Conservation (phyloP, 2,329 filamentous ascomycete species). For the Biscogniauxia sp. region DNA sequence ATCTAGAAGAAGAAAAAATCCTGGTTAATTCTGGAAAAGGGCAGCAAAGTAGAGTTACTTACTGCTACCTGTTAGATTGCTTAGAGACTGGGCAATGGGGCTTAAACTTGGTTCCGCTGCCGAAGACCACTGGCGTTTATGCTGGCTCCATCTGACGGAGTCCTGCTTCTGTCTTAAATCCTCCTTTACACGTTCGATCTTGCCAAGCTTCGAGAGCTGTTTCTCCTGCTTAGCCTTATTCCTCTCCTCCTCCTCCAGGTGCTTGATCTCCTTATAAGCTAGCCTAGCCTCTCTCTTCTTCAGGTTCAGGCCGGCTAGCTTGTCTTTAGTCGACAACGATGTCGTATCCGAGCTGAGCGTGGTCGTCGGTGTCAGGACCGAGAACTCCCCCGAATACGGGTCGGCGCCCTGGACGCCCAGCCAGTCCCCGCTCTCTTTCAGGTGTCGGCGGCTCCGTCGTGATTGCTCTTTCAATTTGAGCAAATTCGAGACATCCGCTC, state of each 20-base stretch:
- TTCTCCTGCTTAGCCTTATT: conserved; percentile 37
- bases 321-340: conserved; percentile 29
- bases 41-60: conserved; percentile 9
- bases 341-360: conserved; percentile 44
- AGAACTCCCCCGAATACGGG: conserved; percentile 52
- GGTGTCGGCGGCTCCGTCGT: conserved; percentile 41
- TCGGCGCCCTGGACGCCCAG: conserved; percentile 59
- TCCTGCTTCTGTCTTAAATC: conserved; percentile 33
- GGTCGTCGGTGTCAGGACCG: conserved; percentile 46
- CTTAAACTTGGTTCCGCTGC: conserved; percentile 48
- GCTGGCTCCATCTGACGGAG: conserved; percentile 43
- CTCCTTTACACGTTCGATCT: conserved; percentile 42
- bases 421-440: conserved; percentile 57
- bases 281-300: conserved; percentile 35
- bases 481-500: conserved; percentile 17
- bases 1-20: conserved; percentile 14
- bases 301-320: conserved; percentile 32
- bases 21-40: conserved; percentile 13
- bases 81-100: conserved; percentile 45
- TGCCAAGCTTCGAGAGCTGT: conserved; percentile 43
- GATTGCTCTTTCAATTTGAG: conserved; percentile 30
- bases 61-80: conserved; percentile 25
- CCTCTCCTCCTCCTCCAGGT: conserved; percentile 40
- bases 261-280: conserved; percentile 36
- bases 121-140: conserved; percentile 50